Evolutionary conservation across 768 basidiomycete genomes (phyloP).

Genomic region (Leccinum subtestaceum): DNA sequence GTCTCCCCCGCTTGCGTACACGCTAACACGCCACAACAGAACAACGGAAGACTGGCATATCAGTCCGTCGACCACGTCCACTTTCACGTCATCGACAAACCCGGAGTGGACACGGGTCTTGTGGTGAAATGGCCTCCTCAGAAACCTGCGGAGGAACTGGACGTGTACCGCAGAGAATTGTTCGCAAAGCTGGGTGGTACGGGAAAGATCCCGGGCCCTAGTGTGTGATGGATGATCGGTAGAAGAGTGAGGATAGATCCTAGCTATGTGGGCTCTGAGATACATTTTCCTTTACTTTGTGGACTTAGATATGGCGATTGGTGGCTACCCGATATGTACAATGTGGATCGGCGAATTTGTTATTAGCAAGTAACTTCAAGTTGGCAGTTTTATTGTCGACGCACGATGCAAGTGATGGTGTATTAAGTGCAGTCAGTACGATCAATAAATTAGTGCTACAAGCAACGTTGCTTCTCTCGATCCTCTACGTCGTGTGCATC

Average conservation of each 20-base stretch:
- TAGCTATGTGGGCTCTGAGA: background rate
- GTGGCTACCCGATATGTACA: background rate
- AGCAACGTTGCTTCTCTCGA: background rate
- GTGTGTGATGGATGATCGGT: background rate
- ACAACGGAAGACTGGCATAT: slow-evolving; percentile 64
- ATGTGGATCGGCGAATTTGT: background rate
- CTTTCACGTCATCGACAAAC: slow-evolving; percentile 93
- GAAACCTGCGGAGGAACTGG: slow-evolving; percentile 7
- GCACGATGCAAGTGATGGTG: no score
- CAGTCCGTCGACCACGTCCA: slow-evolving; percentile 83
- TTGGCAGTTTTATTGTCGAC: no score
- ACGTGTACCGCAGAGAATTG: slow-evolving; percentile 5
- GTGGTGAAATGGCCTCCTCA: slow-evolving; percentile 61
- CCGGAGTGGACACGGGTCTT: slow-evolving; percentile 65
- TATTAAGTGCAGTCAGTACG: background rate
- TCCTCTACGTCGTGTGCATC: background rate
- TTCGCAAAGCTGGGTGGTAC: background rate
- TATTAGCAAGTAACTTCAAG: background rate
- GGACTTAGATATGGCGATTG: background rate
- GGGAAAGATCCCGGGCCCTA: background rate
- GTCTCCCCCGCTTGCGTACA: background rate
- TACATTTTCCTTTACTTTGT: background rate
- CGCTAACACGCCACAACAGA: slow-evolving; percentile 37
- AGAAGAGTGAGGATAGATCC: background rate
- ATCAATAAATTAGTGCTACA: background rate